These are phyloP conservation scores for Cicer judaicum DNA, from an alignment of 306 rosid genomes.

Conservation along the genomic window DNA sequence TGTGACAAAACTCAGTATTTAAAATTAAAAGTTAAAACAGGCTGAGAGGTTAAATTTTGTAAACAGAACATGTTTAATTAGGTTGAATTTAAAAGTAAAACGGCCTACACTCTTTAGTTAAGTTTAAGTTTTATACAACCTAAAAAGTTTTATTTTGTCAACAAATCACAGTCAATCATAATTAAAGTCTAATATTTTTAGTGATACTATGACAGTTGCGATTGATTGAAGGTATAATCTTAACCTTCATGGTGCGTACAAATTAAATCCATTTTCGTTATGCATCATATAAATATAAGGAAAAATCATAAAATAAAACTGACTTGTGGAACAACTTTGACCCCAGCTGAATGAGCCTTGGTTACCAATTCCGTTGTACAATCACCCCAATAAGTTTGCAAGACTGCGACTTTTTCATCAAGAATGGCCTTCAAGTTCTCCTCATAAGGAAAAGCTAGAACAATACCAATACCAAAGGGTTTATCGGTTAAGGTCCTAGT, in stretches of 20 bases:
- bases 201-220: too few relatives aligned
- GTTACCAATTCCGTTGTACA: slow-evolving; percentile 65
- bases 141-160: too few relatives aligned
- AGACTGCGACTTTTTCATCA: slow-evolving; percentile 76
- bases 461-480: slow-evolving; percentile 81
- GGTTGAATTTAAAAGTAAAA: slow-evolving; percentile 6
- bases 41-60: slow-evolving; percentile 1
- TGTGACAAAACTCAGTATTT: not conserved
- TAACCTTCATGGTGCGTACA: too few relatives aligned
- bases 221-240: too few relatives aligned
- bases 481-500: slow-evolving; percentile 74
- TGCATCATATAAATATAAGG: not conserved
- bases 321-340: slow-evolving; percentile 83
- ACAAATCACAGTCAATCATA: too few relatives aligned
- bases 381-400: slow-evolving; percentile 87
- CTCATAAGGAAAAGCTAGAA: slow-evolving; percentile 80
- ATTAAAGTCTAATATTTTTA: too few relatives aligned
- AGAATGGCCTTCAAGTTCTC: slow-evolving; percentile 71
- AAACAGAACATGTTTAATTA: slow-evolving; percentile 12
- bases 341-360: slow-evolving; percentile 76
- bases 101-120: not conserved
- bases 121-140: too few relatives aligned
- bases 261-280: not conserved
- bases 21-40: not conserved
- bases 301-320: slow-evolving; percentile 36